phyloP scores from a whole-genome alignment of 805 yeast genomes.

The Candida montana region DNA sequence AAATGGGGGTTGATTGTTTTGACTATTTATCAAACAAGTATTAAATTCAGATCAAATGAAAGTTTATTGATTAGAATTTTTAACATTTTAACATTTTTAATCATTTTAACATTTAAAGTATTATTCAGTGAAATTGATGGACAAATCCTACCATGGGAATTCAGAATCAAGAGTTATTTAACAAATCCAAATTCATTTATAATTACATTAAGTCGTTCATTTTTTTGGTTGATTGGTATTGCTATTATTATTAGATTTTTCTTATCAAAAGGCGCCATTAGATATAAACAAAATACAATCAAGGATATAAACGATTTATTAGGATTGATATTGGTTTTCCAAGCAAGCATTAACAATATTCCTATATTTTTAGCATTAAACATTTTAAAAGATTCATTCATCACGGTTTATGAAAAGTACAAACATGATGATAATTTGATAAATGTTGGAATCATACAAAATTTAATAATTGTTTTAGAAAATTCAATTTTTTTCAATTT shows the following conservation, averaged over 20 bases:
- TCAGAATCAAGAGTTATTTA: conserved; percentile 1
- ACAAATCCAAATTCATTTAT: conserved; percentile 1
- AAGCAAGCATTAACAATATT: conserved; percentile 42
- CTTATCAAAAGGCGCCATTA: conserved; percentile 7
- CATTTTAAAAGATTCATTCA: conserved; percentile 13
- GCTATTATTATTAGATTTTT: conserved; percentile 29
- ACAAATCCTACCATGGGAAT: conserved; percentile 6
- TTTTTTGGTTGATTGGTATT: conserved; percentile 29
- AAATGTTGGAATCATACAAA: conserved; percentile 3
- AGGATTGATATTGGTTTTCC: conserved; percentile 42
- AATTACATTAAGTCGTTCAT: conserved; percentile 12
- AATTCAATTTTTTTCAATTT: conserved; percentile 76
- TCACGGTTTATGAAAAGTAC: background rate
- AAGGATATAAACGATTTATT: conserved; percentile 35
- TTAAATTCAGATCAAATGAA: conserved; percentile 3
- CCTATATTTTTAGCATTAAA: conserved; percentile 42
- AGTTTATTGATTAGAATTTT: background rate
- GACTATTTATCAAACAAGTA: conserved; percentile 1
- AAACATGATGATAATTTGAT: conserved; percentile 1
- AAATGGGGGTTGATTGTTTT: conserved; percentile 43
- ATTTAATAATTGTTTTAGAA: conserved; percentile 47
- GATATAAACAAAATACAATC: conserved; percentile 18
- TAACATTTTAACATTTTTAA: background rate
- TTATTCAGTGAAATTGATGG: conserved; percentile 10
- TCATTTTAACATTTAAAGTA: conserved; percentile 1